Conservation (phyloP, 1,284 basidiomycete genomes). For the Ustilago curta region DNA sequence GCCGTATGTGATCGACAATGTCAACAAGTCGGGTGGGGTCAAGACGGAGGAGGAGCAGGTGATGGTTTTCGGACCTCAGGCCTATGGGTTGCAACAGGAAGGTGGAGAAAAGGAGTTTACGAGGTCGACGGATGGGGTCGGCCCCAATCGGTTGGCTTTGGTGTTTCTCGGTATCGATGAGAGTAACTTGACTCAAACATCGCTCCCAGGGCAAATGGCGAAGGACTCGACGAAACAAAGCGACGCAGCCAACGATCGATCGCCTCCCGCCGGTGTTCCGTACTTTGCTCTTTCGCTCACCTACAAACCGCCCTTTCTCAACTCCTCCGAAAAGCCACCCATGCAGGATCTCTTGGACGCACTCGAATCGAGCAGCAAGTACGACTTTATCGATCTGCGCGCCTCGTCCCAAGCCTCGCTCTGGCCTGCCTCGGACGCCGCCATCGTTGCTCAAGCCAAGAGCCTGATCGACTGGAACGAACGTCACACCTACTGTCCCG, state of each 20-base stretch:
- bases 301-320: constrained; percentile 32
- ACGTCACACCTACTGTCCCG: constrained; percentile 81
- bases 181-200: constrained; percentile 12
- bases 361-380: constrained; percentile 27
- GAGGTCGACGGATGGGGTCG: constrained; percentile 51
- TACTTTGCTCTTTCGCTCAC: constrained; percentile 66
- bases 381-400: constrained; percentile 65
- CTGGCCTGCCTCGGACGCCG: constrained; percentile 54
- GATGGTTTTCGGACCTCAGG: constrained; percentile 58
- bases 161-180: constrained; percentile 66
- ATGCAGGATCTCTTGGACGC: constrained; percentile 33
- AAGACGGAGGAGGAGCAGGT: constrained; percentile 5
- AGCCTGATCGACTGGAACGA: constrained; percentile 67
- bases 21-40: constrained; percentile 35
- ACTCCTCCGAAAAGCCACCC: constrained; percentile 16
- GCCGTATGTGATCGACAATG: constrained; percentile 44
- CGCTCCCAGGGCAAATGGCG: constrained; percentile 48
- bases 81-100: constrained; percentile 41
- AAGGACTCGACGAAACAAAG: constrained; percentile 9
- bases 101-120: constrained; percentile 37
- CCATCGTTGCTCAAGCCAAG: constrained; percentile 61
- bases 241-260: constrained; percentile 12
- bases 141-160: constrained; percentile 49
- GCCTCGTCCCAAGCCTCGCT: constrained; percentile 42
- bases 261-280: constrained; percentile 53